phyloP scores from a whole-genome alignment of 768 basidiomycete genomes.

The Pulveroboletus sp. region DNA sequence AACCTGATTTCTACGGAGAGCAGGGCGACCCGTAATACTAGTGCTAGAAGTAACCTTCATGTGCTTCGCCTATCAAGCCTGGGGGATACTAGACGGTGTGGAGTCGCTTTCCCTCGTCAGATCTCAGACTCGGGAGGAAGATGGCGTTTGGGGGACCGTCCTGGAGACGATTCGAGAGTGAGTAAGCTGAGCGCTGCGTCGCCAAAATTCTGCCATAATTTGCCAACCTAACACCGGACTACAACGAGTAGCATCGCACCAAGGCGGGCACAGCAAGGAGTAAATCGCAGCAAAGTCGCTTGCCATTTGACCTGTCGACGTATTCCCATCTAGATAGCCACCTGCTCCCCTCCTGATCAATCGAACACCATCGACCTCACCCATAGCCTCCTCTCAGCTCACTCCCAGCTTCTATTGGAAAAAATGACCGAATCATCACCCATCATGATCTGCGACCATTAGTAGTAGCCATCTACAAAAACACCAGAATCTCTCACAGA shows the following conservation, averaged over 20 bases:
- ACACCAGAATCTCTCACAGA: constrained; percentile 43
- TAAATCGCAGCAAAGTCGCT: not conserved
- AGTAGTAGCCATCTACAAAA: not conserved
- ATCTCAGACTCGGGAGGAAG: not conserved
- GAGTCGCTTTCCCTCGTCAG: constrained; percentile 1
- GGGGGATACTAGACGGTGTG: not conserved
- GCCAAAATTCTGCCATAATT: constrained; percentile 10
- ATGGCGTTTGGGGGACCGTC: not conserved
- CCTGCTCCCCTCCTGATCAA: not conserved
- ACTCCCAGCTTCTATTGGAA: not conserved
- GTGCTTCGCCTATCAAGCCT: constrained; percentile 2
- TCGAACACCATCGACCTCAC: not conserved
- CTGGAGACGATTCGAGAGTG: not conserved
- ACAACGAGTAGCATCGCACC: not conserved
- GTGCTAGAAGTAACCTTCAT: constrained; percentile 53
- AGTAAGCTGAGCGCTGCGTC: not conserved
- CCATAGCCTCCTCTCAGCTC: not conserved
- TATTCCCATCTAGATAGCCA: not conserved
- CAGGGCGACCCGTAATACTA: constrained; percentile 44
- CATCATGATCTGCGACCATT: constrained; percentile 9
- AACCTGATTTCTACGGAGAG: constrained; percentile 78
- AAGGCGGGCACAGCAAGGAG: not conserved
- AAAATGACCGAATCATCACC: too few species aligned
- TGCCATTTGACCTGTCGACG: not conserved
- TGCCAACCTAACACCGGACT: constrained; percentile 17